Evolutionary conservation across 129 eudicot genomes (phyloP).

Genomic region (Lonicera japonica): DNA sequence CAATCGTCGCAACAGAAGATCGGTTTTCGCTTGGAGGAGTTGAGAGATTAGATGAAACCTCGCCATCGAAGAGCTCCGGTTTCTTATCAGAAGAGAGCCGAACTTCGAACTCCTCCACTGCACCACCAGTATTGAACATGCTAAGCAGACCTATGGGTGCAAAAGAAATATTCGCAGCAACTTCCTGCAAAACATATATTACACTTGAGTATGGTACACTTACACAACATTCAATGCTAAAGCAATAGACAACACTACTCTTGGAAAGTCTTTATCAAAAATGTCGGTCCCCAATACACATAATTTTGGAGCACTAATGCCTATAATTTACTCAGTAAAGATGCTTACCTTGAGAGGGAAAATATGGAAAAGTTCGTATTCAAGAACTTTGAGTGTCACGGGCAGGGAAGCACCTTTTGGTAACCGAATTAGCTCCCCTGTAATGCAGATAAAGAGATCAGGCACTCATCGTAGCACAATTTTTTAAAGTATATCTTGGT

Average conservation of each 20-base stretch:
- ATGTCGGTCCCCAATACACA: no score
- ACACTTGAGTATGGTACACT: no score
- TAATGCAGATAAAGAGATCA: not conserved
- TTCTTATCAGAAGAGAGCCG: conserved; percentile 15
- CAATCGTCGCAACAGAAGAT: conserved; percentile 38
- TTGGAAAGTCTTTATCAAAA: no score
- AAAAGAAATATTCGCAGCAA: conserved; percentile 46
- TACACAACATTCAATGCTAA: no score
- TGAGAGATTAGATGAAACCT: conserved; percentile 9
- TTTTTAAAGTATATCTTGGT: no score
- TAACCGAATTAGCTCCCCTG: conserved; percentile 63
- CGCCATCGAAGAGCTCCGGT: conserved; percentile 18
- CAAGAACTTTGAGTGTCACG: conserved; percentile 75
- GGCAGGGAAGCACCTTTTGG: conserved; percentile 74
- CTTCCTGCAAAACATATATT: conserved; percentile 33
- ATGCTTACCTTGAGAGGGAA: conserved; percentile 66
- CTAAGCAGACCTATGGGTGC: conserved; percentile 78
- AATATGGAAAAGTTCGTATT: conserved; percentile 76
- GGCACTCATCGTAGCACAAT: not conserved
- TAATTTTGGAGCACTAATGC: no score
- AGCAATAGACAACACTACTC: no score
- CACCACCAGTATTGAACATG: conserved; percentile 73
- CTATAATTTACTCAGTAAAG: not conserved
- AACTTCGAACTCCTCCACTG: conserved; percentile 51
- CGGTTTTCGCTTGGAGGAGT: conserved; percentile 30